Evolutionary conservation across 257 asterid species (phyloP).

Genomic region (Ophiorrhiza pumila): DNA sequence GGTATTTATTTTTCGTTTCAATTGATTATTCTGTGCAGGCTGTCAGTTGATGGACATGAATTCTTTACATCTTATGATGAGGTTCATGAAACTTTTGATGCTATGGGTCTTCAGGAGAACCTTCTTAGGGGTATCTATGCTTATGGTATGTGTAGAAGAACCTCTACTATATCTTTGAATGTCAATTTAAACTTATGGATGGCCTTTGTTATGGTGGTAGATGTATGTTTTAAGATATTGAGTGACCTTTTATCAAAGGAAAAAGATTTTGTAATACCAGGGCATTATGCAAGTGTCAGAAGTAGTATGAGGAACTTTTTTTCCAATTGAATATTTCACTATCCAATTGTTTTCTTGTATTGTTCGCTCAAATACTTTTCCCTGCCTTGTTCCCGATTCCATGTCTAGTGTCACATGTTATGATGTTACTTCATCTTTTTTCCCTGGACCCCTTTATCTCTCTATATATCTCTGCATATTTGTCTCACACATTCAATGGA

Average conservation of each 20-base stretch:
- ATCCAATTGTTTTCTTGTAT: neutral
- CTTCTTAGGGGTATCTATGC: slow-evolving; percentile 42
- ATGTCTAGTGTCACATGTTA: neutral
- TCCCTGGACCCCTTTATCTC: no score
- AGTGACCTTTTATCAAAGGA: no score
- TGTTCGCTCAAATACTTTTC: neutral
- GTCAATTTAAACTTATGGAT: neutral
- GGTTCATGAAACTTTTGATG: slow-evolving; percentile 38
- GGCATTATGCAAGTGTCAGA: neutral
- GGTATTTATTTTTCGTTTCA: neutral
- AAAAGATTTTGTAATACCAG: neutral
- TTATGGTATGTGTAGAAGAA: slow-evolving; percentile 21
- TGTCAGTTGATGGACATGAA: slow-evolving; percentile 30
- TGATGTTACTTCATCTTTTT: neutral
- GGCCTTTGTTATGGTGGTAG: neutral
- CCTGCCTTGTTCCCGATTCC: no score
- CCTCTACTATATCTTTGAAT: neutral
- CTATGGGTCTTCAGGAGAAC: slow-evolving; percentile 37
- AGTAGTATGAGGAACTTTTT: neutral
- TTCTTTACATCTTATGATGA: slow-evolving; percentile 39
- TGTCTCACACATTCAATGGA: neutral
- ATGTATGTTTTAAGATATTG: neutral
- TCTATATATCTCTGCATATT: neutral
- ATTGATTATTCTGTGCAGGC: slow-evolving; percentile 18
- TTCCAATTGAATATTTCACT: neutral